Evolutionary conservation across 768 basidiomycete species (phyloP), one percentile per base, ranked within the genome.

Genomic region (Russula virescens): DNA sequence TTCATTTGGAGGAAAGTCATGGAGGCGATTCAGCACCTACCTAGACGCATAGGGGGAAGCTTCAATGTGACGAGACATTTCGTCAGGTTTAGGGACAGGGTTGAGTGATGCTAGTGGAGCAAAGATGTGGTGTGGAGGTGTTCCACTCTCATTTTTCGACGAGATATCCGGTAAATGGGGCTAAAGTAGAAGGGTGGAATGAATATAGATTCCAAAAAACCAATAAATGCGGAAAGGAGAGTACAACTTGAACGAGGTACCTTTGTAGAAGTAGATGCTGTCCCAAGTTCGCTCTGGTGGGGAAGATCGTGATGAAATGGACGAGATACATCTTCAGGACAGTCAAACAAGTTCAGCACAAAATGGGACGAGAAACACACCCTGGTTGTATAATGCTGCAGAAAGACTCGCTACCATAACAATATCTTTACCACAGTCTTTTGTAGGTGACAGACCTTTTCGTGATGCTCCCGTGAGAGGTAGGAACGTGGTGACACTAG

Each of bases 41-140:
- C 64, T 61, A 45, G 66, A 52, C 58, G 63, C 61, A 54, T 35
- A 54, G 66, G 69, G 67, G 61, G 62, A 38, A 47, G 76, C 68
- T 60, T 80, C 78, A 62, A 83, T 79, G 34, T 81, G 78, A 69
- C 79, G 80, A 50, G 83, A 81, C 82, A 83, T 84, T 63, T 74
- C 60, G 49, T 68, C 63, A 38, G 43, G 18, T 50, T 59, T 34
- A 67, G 19, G 65, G 46, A 34, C 62, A 52, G 52, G 65, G 65
- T 60, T 62, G 68, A 40, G 66, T 34, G 49, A 53, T 66, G 65
- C 38, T 43, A 51, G 61, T 46, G 43, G 69, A 63, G 58, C 62
- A 62, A 63, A 43, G 8, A 46, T 13, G 5, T 25, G 46, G 45
- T 45, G 62, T 23, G 56, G n/a, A 21, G 56, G 40, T 21, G 52